A percentile compares a stretch with the other conserved stretches of the same genome.
phyloP scores from a whole-genome alignment of 2,329 filamentous ascomycete species.

The Beauveria sp. region DNA sequence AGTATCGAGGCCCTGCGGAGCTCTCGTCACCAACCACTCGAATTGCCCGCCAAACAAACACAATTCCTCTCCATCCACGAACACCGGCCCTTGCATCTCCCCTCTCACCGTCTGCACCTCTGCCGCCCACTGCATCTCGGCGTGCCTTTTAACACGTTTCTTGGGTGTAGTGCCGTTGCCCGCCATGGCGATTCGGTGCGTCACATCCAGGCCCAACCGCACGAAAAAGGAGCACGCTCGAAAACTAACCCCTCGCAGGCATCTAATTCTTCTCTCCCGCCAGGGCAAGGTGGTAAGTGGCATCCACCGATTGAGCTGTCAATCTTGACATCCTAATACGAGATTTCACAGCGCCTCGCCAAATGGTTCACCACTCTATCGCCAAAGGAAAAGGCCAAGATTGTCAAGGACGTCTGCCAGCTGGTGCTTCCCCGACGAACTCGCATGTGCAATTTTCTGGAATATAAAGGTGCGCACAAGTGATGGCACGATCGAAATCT shows the following conservation, averaged over 20 bases:
- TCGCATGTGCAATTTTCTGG: slow-evolving; percentile 99
- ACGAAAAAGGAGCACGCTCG: slow-evolving; percentile 2
- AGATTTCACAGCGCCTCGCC: slow-evolving; percentile 67
- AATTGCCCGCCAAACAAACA: slow-evolving; percentile 11
- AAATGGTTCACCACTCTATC: slow-evolving; percentile 99
- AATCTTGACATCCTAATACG: slow-evolving; percentile 13
- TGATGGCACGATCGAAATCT: background rate
- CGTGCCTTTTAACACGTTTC: background rate
- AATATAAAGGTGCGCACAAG: slow-evolving; percentile 76
- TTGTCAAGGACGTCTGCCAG: slow-evolving; percentile 98
- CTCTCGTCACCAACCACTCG: slow-evolving; percentile 20
- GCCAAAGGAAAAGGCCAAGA: slow-evolving; percentile 98
- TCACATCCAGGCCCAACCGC: slow-evolving; percentile 12
- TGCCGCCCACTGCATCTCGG: slow-evolving; percentile 10
- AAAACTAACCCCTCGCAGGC: slow-evolving; percentile 48
- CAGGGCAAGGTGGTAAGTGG: slow-evolving; percentile 95
- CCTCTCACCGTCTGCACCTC: slow-evolving; percentile 14
- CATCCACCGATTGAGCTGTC: slow-evolving; percentile 5
- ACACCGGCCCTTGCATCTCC: background rate
- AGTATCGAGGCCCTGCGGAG: background rate
- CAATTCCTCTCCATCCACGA: slow-evolving; percentile 11
- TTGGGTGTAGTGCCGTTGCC: slow-evolving; percentile 14
- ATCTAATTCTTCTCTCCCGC: slow-evolving; percentile 91
- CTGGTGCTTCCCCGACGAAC: slow-evolving; percentile 91
- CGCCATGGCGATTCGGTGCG: slow-evolving; percentile 40